Base-by-base conservation (phyloP, 768 basidiomycete species). In the Termitomyces sp. region DNA sequence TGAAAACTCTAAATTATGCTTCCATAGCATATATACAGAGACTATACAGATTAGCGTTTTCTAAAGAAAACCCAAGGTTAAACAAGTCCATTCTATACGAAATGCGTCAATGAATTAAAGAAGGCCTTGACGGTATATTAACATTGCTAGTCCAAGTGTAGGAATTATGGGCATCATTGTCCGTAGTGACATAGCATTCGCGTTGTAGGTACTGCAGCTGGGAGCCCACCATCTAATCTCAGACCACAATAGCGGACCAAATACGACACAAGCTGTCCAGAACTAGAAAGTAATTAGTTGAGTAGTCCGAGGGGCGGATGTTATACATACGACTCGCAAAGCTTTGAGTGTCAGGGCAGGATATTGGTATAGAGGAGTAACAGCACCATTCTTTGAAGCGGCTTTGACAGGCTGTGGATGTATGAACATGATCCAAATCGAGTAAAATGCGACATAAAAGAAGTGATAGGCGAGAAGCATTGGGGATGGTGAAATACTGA, bases 381-480 rank as follows among this genome's bases (percentile, higher is more conserved):
- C 68, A 4, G 68, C 34, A n/a, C 24, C 29, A 9, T 84, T 82
- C 42, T 69, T 74, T 39, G 60, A 47, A 13, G 68, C 62, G 12
- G 69, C 7, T 5, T 41, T 59, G 2, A 73, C 55, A 10, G 56
- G 67, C 8, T 58, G 69, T 37, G 75, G 72, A 56, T 73, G 84
- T 9, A 85, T 87, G 72, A 98, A 94, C 72, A 97, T 79, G 51
- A 89, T 78, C 84, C 87, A 98, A 68, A 98, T 87, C 1, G 94
- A 86, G 73, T 97, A 99, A 62, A 99, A 82, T 0, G 97, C 97
- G 62, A 99, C 97, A 28, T 82, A 75, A 79, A 96, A 99, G 75
- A 99, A 99, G 76, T 98, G 97, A 66, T 82, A 84, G 62, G 88
- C 84, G 20, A 99, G 84, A 46, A 93, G 75, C 12, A 82, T 60